Percentiles rank a stretch among this genome's conserved stretches.
Evolutionary conservation across 495 filamentous ascomycete species (phyloP).

Genomic region (Hypoxylon lenormandii): DNA sequence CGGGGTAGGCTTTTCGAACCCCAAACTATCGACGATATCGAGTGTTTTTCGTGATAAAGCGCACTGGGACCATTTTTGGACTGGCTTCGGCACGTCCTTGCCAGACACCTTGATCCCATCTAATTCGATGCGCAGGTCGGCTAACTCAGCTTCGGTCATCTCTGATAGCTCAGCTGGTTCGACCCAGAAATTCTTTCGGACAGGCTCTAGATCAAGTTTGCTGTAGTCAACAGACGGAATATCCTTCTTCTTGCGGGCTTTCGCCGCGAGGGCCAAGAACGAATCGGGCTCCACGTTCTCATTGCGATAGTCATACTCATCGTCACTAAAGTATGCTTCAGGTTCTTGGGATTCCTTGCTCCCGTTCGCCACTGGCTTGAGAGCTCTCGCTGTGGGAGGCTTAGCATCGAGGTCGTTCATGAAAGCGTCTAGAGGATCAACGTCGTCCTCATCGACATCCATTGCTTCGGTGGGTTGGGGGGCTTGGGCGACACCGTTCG

Average conservation of each 20-base stretch:
- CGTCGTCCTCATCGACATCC: conserved; percentile 73
- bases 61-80: conserved; percentile 96
- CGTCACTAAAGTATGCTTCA: conserved; percentile 86
- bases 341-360: conserved; percentile 68
- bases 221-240: conserved; percentile 85
- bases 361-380: conserved; percentile 40
- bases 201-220: conserved; percentile 84
- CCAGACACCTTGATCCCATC: conserved; percentile 94
- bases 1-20: conserved; percentile 88
- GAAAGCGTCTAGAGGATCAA: conserved; percentile 94
- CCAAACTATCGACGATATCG: conserved; percentile 84
- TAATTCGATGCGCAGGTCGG: conserved; percentile 82
- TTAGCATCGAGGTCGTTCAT: conserved; percentile 80
- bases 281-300: conserved; percentile 80
- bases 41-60: conserved; percentile 86
- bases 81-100: conserved; percentile 87
- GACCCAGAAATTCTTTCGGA: conserved; percentile 92
- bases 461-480: conserved; percentile 51
- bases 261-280: conserved; percentile 85
- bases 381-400: conserved; percentile 45
- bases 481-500: conserved; percentile 37
- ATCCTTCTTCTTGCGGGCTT: conserved; percentile 93
- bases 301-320: conserved; percentile 80
- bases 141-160: conserved; percentile 87
- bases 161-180: conserved; percentile 85